Base-by-base conservation (phyloP, 495 filamentous ascomycete genomes). In the Letharia lupina region DNA sequence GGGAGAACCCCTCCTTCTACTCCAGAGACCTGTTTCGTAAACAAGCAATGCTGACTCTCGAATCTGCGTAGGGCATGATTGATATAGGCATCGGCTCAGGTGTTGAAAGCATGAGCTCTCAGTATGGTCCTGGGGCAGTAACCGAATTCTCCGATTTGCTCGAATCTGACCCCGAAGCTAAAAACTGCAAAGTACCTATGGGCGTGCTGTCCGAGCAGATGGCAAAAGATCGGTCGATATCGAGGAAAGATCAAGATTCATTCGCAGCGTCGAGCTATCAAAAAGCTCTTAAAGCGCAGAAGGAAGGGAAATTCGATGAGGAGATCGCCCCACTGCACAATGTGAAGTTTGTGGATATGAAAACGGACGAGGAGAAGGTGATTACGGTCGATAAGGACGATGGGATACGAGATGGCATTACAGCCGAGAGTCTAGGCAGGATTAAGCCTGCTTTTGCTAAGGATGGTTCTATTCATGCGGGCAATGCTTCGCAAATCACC, bases 181-280 rank as follows among this genome's bases (percentile, higher is more conserved):
- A 87, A 71, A 93, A 96, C 82, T 98, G 94, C 84, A 96, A 95
- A 81, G 94, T 98, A 13, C 89, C 93, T 72, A 98, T 98, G 94
- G 95, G 95, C 68, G 84, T 91, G 2, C 83, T 98, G 44, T 96
- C 91, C 62, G 94, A 98, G 79, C 72, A 93, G 70, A 97, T 98
- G 94, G 94, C 94, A 63, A 88, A 90, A 77, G 91, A 92, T 76
- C 82, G 85, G 63, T 79, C 82, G 60, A 84, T 98, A 71, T 72
- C 84, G 58, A 88, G 94, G 65, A 77, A 80, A 4, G 77, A 78
- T 62, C 95, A 98, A 76, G 94, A 98, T 74, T 83, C 84, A 48
- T 98, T 98, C 73, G 94, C 94, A 11, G 94, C 94, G 5, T 73
- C 79, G 4, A 94, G 90, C 23, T 96, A 94, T 82, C 87, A 91